Conservation (phyloP, 345 rosid genomes). For the Hibiscus syriacus region DNA sequence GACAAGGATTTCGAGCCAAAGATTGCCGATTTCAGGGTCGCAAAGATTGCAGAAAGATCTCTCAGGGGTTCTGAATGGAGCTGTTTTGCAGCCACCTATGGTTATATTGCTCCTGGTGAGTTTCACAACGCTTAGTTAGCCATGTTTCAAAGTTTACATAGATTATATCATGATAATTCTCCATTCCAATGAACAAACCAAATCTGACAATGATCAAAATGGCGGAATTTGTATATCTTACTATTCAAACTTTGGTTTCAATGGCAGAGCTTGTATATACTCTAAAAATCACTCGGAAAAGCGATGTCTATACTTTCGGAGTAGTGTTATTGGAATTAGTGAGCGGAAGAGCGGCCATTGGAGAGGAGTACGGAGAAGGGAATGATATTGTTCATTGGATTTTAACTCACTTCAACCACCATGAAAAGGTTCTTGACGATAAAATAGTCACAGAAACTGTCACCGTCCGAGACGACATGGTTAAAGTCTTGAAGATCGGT, state of each 20-base stretch:
- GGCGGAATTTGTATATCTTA: neutral
- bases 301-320: slow-evolving; percentile 80
- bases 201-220: too few relatives aligned
- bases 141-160: neutral
- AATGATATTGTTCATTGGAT: slow-evolving; percentile 74
- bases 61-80: slow-evolving; percentile 35
- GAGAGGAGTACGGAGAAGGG: slow-evolving; percentile 72
- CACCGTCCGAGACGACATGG: slow-evolving; percentile 41
- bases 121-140: slow-evolving; percentile 2
- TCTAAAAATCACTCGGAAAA: slow-evolving; percentile 55
- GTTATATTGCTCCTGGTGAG: slow-evolving; percentile 92
- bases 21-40: slow-evolving; percentile 81
- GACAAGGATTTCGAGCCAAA: slow-evolving; percentile 60
- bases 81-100: slow-evolving; percentile 75
- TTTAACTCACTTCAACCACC: slow-evolving; percentile 42
- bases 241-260: neutral
- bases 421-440: slow-evolving; percentile 46
- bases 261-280: slow-evolving; percentile 78
- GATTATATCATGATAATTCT: too few relatives aligned
- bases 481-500: slow-evolving; percentile 61
- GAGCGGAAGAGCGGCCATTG: slow-evolving; percentile 50
- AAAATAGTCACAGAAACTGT: slow-evolving; percentile 27
- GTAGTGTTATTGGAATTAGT: slow-evolving; percentile 71
- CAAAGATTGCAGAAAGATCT: slow-evolving; percentile 53
- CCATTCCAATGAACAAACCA: too few relatives aligned